Conservation (phyloP, 2,329 filamentous ascomycete species). For the Aspergillus bombycis region DNA sequence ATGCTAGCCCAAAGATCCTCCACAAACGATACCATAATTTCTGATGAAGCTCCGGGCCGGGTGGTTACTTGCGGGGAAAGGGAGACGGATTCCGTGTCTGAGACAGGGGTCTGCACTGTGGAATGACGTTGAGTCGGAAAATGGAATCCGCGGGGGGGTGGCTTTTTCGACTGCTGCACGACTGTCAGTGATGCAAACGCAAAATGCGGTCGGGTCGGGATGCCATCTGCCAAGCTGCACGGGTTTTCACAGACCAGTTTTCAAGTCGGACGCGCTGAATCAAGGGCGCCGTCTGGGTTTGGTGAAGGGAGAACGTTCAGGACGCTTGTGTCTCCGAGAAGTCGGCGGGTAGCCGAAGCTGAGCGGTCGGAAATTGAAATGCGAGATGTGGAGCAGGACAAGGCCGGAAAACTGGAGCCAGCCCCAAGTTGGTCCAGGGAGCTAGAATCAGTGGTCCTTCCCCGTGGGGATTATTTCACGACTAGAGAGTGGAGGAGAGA, state of each 20-base stretch:
- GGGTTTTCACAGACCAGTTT: not conserved
- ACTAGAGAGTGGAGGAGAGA: not conserved
- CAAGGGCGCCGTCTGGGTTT: not conserved
- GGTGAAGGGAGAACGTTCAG: not conserved
- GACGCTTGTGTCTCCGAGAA: constrained; percentile 1
- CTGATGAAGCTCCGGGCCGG: constrained; percentile 8
- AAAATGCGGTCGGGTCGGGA: not conserved
- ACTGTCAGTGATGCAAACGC: not conserved
- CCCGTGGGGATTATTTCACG: constrained; percentile 16
- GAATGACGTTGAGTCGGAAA: constrained; percentile 20
- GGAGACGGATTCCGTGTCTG: constrained; percentile 2
- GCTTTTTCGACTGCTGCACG: not conserved
- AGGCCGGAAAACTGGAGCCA: constrained; percentile 13
- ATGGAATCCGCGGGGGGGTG: constrained; percentile 16
- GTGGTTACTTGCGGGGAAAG: constrained; percentile 4
- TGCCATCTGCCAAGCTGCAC: not conserved
- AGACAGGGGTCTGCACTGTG: constrained; percentile 1
- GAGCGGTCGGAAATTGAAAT: constrained; percentile 19
- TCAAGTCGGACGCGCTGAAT: not conserved
- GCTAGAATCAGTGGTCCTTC: constrained; percentile 13
- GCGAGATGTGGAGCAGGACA: constrained; percentile 17
- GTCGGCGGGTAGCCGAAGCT: constrained; percentile 4
- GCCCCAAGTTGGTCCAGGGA: constrained; percentile 12
- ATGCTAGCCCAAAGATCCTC: constrained; percentile 86
- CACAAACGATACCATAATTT: constrained; percentile 58